Evolutionary conservation across 1,139 yeast genomes (phyloP).

Genomic region (Candida sanyaensis): DNA sequence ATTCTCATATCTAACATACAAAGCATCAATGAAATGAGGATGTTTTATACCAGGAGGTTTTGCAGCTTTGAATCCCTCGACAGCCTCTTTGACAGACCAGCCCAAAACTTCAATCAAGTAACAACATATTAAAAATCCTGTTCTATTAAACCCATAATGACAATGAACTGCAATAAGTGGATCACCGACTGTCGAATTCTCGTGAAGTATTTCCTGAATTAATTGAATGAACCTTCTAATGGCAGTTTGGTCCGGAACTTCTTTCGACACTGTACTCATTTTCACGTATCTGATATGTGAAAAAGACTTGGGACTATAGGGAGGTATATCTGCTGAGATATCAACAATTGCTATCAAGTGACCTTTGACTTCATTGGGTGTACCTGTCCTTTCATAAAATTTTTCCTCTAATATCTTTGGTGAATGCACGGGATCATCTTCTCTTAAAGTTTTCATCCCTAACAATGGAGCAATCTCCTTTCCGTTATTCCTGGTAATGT

Average conservation of each 20-base stretch:
- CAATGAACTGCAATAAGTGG: constrained; percentile 70
- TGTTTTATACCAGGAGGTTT: constrained; percentile 77
- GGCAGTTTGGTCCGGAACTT: constrained; percentile 67
- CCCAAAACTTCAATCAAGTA: constrained; percentile 63
- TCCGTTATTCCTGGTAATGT: constrained; percentile 35
- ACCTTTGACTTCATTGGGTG: constrained; percentile 21
- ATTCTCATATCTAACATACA: constrained; percentile 62
- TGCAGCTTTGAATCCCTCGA: constrained; percentile 58
- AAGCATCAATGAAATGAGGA: constrained; percentile 74
- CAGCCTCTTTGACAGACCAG: constrained; percentile 64
- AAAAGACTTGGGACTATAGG: constrained; percentile 66
- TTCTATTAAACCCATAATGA: constrained; percentile 80
- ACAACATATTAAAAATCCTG: constrained; percentile 74
- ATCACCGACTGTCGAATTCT: constrained; percentile 16
- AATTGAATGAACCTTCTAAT: constrained; percentile 58
- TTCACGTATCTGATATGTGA: constrained; percentile 58
- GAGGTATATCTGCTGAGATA: constrained; percentile 76
- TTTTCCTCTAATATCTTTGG: constrained; percentile 53
- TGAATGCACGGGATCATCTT: constrained; percentile 62
- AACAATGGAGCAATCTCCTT: constrained; percentile 50
- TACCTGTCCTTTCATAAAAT: constrained; percentile 36
- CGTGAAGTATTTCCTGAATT: constrained; percentile 49
- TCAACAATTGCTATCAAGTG: constrained; percentile 62
- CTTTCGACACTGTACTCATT: constrained; percentile 77
- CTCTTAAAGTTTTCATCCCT: constrained; percentile 77